Evolutionary conservation across 2,329 filamentous ascomycete species (phyloP).

Genomic region (Tolypocladium endophyticum): DNA sequence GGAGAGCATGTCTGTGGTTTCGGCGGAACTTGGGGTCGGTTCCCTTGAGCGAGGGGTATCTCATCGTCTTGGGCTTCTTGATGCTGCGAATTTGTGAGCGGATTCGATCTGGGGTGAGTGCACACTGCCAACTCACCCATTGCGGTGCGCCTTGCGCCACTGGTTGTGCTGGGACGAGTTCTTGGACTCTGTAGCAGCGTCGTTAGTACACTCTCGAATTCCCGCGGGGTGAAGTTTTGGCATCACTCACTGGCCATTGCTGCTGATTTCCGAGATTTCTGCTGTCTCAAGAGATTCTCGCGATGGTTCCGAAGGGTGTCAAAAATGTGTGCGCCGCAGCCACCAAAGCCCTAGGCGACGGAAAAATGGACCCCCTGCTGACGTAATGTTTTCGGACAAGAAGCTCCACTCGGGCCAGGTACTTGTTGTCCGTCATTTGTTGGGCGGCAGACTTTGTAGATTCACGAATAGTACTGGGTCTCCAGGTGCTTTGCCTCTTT

Average conservation of each 20-base stretch:
- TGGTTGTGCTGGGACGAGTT: conserved; percentile 99
- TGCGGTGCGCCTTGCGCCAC: conserved; percentile 96
- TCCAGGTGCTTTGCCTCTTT: no score
- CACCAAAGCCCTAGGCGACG: conserved; percentile 13
- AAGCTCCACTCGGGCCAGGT: neutral
- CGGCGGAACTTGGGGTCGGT: conserved; percentile 99
- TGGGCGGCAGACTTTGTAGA: neutral
- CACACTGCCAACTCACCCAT: conserved; percentile 61
- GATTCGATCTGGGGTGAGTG: neutral
- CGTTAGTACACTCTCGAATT: neutral
- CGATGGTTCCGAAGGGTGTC: conserved; percentile 13
- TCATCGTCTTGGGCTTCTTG: conserved; percentile 99
- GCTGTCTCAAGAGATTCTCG: conserved; percentile 14
- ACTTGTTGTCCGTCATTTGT: neutral
- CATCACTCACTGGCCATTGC: conserved; percentile 29
- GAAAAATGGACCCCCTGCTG: neutral
- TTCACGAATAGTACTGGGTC: no score
- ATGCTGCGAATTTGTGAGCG: conserved; percentile 53
- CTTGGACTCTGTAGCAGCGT: conserved; percentile 71
- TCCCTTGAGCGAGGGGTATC: conserved; percentile 97
- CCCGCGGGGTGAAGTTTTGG: neutral
- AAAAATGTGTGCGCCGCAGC: conserved; percentile 18
- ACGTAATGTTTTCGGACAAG: neutral
- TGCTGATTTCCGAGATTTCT: conserved; percentile 19
- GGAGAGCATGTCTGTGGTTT: conserved; percentile 99